Evolutionary conservation across 495 filamentous ascomycete genomes (phyloP), one percentile per base, ranked within the genome.

Genomic region (Aspergillus baeticus): DNA sequence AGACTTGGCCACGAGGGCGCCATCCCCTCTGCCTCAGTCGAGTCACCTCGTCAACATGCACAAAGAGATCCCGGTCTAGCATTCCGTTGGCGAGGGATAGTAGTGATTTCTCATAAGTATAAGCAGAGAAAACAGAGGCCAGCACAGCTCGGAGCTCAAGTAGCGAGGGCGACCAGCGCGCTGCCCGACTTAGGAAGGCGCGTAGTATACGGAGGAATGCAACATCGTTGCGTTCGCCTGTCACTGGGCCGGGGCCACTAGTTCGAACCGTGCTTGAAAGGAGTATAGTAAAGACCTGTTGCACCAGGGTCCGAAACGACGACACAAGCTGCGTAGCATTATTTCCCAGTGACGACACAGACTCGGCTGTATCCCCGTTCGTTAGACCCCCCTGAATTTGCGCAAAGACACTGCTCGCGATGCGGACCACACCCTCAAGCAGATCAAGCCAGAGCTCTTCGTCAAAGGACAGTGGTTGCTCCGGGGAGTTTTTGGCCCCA

Each of bases 361-460:
- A 52, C 0, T 48, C 53, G 20, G 15, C 14, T n/a, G 44, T 18
- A 8, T 38, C 18, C 14, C 23, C 31, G 58, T 50, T 10, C 61
- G 61, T 38, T 20, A 52, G 21, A 6, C 36, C 36, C 56, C 58
- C 52, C 44, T 68, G 70, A 34, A 79, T 59, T 21, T 74, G 56
- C 21, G 65, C 67, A 41, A 78, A 80, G n/a, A 80, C 69, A 46
- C 75, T 74, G 59, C 88, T 88, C 6, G 90, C 87, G 33, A 96
- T 88, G 49, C 85, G 84, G 14, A 97, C 92, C 6, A 92, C 81
- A 3, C 80, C 78, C 65, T 96, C 90, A 51, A 98, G 89, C 52
- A 98, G 81, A 59, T 95, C 89, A 2, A 98, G 80, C 94, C 94
- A 98, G 35, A 98, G 81, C 6, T 73, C 68, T 67, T 98, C 94